These are phyloP conservation scores for Coprinellus micaceus DNA, from an alignment of 768 basidiomycete genomes.

Conservation along the genomic window DNA sequence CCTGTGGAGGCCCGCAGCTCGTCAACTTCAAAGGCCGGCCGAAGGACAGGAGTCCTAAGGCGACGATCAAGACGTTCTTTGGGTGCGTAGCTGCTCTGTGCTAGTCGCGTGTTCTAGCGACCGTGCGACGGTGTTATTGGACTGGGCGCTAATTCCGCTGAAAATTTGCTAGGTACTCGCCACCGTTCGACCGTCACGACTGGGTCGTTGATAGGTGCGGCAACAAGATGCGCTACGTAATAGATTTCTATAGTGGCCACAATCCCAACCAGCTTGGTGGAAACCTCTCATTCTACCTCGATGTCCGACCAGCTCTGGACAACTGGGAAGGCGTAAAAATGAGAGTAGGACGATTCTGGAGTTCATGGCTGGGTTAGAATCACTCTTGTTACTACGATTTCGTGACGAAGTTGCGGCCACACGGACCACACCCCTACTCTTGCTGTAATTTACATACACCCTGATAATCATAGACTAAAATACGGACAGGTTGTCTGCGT, in stretches of 20 bases:
- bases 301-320: conserved; percentile 91
- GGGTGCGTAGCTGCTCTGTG: conserved; percentile 51
- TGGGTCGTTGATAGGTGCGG: conserved; percentile 97
- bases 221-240: conserved; percentile 84
- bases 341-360: conserved; percentile 61
- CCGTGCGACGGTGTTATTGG: too few relatives aligned
- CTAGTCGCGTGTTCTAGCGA: conserved; percentile 10
- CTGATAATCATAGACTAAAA: not conserved
- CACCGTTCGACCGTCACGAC: conserved; percentile 96
- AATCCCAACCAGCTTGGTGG: conserved; percentile 39
- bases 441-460: not conserved
- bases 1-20: conserved; percentile 76
- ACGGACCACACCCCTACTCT: not conserved
- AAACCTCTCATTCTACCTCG: conserved; percentile 84
- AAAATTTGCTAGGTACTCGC: conserved; percentile 61
- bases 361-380: conserved; percentile 23
- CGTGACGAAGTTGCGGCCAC: too few relatives aligned
- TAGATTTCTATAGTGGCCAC: conserved; percentile 95
- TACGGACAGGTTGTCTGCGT: conserved; percentile 8
- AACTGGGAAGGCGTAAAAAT: conserved; percentile 91
- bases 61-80: conserved; percentile 74
- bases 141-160: not conserved
- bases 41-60: conserved; percentile 73
- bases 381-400: not conserved
- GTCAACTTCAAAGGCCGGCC: conserved; percentile 92